A percentile compares a stretch with the other conserved stretches of the same genome.
These are phyloP conservation scores for Magnolia kwangsiensis DNA, from an alignment of 164 flowering plant species.

Conservation along the genomic window DNA sequence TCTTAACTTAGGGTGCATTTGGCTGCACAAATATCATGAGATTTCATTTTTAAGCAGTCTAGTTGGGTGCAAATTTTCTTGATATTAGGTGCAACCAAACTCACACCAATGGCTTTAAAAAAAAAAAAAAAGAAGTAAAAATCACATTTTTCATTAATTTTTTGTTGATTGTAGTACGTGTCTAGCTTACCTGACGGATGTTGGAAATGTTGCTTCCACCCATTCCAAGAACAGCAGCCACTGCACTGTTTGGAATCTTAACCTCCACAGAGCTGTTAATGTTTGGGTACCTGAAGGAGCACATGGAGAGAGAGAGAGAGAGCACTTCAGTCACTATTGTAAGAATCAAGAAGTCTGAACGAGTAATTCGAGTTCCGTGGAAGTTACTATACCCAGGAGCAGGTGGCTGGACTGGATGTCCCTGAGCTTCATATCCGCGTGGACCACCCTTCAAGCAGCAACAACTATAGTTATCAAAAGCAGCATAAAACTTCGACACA, in stretches of 20 bases:
- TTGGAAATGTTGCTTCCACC: conserved; percentile 39
- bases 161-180: background rate
- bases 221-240: conserved; percentile 29
- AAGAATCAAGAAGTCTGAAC: conserved; percentile 2
- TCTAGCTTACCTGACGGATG: conserved; percentile 22
- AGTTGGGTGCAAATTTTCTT: no score
- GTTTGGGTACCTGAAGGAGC: conserved; percentile 33
- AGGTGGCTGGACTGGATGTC: conserved; percentile 42
- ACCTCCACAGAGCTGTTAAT: conserved; percentile 31
- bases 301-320: background rate
- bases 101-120: no score
- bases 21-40: no score
- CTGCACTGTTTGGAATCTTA: conserved; percentile 30
- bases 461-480: background rate
- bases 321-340: background rate
- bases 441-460: conserved; percentile 27
- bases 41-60: no score
- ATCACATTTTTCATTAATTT: no score
- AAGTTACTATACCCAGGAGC: conserved; percentile 36
- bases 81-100: no score
- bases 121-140: no score
- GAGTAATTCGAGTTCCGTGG: background rate
- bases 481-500: background rate
- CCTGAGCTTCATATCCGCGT: conserved; percentile 31
- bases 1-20: no score